These are phyloP conservation scores for Allium fistulosum DNA, from an alignment of 106 monocot genomes.

Conservation along the genomic window DNA sequence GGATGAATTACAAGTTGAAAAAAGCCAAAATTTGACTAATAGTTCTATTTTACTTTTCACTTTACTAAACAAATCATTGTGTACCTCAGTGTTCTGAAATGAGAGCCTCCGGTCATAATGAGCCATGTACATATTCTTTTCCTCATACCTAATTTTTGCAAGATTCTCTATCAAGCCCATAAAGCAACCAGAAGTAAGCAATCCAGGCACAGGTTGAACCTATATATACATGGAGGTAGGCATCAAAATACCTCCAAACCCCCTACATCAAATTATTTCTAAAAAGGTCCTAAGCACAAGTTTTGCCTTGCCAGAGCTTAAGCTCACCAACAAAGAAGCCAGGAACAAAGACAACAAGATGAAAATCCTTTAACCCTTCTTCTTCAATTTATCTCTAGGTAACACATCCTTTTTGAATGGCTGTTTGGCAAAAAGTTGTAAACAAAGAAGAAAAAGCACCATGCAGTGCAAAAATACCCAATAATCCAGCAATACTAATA, in stretches of 20 bases:
- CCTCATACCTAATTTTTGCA: constrained; percentile 54
- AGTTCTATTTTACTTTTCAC: constrained; percentile 57
- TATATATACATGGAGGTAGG: constrained; percentile 41
- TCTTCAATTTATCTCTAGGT: neutral
- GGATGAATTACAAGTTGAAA: too few relatives aligned
- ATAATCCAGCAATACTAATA: neutral
- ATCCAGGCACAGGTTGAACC: constrained; percentile 38
- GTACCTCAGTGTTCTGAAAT: constrained; percentile 63
- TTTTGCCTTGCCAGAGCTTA: constrained; percentile 4
- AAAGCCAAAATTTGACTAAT: constrained; percentile 37
- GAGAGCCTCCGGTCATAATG: constrained; percentile 61
- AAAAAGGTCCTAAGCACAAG: constrained; percentile 2
- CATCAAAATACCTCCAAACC: neutral
- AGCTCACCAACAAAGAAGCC: neutral
- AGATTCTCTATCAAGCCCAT: constrained; percentile 48
- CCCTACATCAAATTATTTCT: neutral
- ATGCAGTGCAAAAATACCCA: neutral
- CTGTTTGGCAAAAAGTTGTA: neutral
- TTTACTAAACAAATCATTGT: constrained; percentile 17
- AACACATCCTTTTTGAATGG: neutral
- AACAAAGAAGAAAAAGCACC: neutral
- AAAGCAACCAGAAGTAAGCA: constrained; percentile 50
- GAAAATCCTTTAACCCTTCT: neutral
- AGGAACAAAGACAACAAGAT: neutral
- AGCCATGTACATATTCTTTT: constrained; percentile 59